Evolutionary conservation across 2,329 filamentous ascomycete genomes (phyloP).

Genomic region (Colletotrichum viniferum): DNA sequence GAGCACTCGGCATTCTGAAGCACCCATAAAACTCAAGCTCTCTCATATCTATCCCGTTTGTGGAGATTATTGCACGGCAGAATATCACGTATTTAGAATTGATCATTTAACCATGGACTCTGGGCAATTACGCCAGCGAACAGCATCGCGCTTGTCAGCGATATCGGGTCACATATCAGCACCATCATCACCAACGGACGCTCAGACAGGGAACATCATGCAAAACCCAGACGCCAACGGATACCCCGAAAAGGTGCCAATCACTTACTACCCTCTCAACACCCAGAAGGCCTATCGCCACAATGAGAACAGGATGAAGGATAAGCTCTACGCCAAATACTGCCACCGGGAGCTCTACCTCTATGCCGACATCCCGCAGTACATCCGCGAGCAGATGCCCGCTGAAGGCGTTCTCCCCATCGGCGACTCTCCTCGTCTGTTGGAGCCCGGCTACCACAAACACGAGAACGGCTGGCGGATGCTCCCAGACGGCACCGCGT

Average conservation of each 20-base stretch:
- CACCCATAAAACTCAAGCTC: not conserved
- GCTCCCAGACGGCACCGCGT: slow-evolving; percentile 6
- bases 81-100: not conserved
- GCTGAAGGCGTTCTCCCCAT: not conserved
- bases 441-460: slow-evolving; percentile 8
- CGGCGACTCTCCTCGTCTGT: not conserved
- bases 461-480: slow-evolving; percentile 13
- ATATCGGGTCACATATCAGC: not conserved
- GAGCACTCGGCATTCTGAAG: not conserved
- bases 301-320: slow-evolving; percentile 4
- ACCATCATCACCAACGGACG: not conserved
- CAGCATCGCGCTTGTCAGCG: not conserved
- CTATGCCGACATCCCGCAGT: slow-evolving; percentile 11
- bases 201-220: not conserved
- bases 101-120: not conserved
- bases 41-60: not conserved
- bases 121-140: not conserved
- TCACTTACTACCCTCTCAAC: slow-evolving; percentile 9
- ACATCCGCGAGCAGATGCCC: slow-evolving; percentile 7
- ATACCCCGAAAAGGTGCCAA: slow-evolving; percentile 3
- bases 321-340: slow-evolving; percentile 12
- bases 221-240: slow-evolving; percentile 2
- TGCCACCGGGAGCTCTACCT: not conserved
- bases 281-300: slow-evolving; percentile 4
- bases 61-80: not conserved